A percentile compares a stretch with the other conserved stretches of the same genome.
phyloP scores from a whole-genome alignment of 2,329 filamentous ascomycete genomes.

The Monilinia fructigena region DNA sequence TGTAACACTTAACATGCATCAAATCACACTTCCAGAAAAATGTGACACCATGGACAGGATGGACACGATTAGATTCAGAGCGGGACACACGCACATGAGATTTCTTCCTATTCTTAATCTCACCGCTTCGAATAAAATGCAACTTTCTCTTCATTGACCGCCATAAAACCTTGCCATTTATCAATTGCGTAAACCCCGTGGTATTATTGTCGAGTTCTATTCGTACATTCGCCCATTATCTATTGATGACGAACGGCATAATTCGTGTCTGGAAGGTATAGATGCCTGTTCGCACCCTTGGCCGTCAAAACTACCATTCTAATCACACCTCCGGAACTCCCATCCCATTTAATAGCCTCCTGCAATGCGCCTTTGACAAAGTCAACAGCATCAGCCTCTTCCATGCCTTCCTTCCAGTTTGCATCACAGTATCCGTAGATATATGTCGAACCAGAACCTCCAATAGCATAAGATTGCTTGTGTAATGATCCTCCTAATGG shows the following conservation, averaged over 20 bases:
- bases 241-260: slow-evolving; percentile 59
- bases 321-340: slow-evolving; percentile 96
- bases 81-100: neutral
- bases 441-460: slow-evolving; percentile 95
- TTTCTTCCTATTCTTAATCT: slow-evolving; percentile 24
- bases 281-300: slow-evolving; percentile 84
- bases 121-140: slow-evolving; percentile 27
- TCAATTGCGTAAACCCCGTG: slow-evolving; percentile 28
- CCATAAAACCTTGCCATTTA: slow-evolving; percentile 25
- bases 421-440: slow-evolving; percentile 99
- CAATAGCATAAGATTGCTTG: slow-evolving; percentile 95
- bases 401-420: slow-evolving; percentile 94
- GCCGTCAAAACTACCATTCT: slow-evolving; percentile 94
- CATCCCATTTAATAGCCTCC: slow-evolving; percentile 99
- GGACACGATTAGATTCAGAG: neutral
- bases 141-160: slow-evolving; percentile 25
- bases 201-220: slow-evolving; percentile 38
- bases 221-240: slow-evolving; percentile 45
- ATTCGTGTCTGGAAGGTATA: slow-evolving; percentile 90
- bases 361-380: slow-evolving; percentile 90
- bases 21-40: slow-evolving; percentile 15
- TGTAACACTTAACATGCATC: slow-evolving; percentile 1
- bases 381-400: slow-evolving; percentile 80
- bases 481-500: slow-evolving; percentile 94
- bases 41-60: neutral